phyloP scores from a whole-genome alignment of 2,329 filamentous ascomycete species.

The Massarina eburnea region DNA sequence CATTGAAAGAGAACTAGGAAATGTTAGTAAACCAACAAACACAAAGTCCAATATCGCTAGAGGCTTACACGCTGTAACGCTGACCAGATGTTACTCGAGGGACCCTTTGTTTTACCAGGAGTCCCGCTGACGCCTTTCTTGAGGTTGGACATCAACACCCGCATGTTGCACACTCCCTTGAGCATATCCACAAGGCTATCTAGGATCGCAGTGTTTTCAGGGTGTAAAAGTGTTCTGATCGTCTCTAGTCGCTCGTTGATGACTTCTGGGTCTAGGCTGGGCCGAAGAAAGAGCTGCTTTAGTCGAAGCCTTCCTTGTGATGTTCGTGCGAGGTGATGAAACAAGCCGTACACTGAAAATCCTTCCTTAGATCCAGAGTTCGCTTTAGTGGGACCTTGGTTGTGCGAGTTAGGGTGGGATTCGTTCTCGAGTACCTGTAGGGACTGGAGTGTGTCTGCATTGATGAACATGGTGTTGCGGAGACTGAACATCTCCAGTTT shows the following conservation, averaged over 20 bases:
- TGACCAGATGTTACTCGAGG: constrained; percentile 72
- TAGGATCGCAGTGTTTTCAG: constrained; percentile 65
- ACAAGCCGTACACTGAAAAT: constrained; percentile 81
- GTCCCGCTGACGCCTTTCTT: constrained; percentile 71
- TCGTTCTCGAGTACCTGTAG: constrained; percentile 85
- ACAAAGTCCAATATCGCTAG: neutral
- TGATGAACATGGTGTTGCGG: constrained; percentile 70
- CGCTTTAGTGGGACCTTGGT: constrained; percentile 66
- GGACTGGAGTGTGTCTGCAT: constrained; percentile 75
- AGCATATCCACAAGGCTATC: constrained; percentile 62
- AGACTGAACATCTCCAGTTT: constrained; percentile 76
- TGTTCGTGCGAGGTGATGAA: constrained; percentile 72
- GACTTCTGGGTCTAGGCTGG: constrained; percentile 66
- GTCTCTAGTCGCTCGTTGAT: constrained; percentile 74
- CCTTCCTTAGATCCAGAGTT: constrained; percentile 73
- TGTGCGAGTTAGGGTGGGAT: constrained; percentile 78
- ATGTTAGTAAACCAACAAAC: neutral
- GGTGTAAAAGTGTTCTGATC: constrained; percentile 65
- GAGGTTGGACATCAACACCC: constrained; percentile 67
- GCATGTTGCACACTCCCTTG: constrained; percentile 75
- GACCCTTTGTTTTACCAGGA: constrained; percentile 53
- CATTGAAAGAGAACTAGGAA: constrained; percentile 67
- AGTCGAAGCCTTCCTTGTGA: constrained; percentile 75
- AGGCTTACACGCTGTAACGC: constrained; percentile 57
- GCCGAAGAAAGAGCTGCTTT: constrained; percentile 79